Evolutionary conservation across 371 early-diverging fungal species (phyloP).

Genomic region (Lichtheimia ornata): DNA sequence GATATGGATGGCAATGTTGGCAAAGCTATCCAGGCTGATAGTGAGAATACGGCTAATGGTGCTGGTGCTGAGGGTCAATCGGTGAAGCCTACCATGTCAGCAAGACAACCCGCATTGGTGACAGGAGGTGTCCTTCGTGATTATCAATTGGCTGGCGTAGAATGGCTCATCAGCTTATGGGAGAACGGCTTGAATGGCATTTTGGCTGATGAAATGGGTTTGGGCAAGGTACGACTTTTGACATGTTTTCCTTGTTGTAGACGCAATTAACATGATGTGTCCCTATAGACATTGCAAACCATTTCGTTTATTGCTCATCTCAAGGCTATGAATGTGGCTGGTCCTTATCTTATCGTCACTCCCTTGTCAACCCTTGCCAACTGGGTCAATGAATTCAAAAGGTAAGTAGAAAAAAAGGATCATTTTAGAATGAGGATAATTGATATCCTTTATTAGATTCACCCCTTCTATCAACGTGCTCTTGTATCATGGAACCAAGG

Average conservation of each 20-base stretch:
- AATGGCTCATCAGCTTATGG: slow-evolving; percentile 97
- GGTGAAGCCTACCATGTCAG: slow-evolving; percentile 45
- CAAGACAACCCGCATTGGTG: slow-evolving; percentile 78
- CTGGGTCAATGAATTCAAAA: slow-evolving; percentile 95
- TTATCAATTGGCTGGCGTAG: slow-evolving; percentile 96
- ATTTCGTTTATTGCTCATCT: slow-evolving; percentile 90
- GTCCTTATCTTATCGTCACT: slow-evolving; percentile 94
- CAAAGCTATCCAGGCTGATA: slow-evolving; percentile 38
- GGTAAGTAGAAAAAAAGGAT: slow-evolving; percentile 42
- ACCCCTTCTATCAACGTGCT: slow-evolving; percentile 87
- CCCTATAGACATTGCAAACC: slow-evolving; percentile 89
- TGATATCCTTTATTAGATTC: slow-evolving; percentile 51
- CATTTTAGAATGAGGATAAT: too few relatives aligned
- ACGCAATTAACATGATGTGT: neutral
- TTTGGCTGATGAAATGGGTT: slow-evolving; percentile 98
- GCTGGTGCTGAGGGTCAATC: slow-evolving; percentile 4
- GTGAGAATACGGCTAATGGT: slow-evolving; percentile 2
- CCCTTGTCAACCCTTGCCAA: slow-evolving; percentile 97
- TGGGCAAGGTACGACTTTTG: slow-evolving; percentile 74
- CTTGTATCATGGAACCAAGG: slow-evolving; percentile 87
- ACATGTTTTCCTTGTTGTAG: too few relatives aligned
- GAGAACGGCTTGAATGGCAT: slow-evolving; percentile 98
- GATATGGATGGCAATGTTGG: slow-evolving; percentile 30
- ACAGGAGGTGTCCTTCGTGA: slow-evolving; percentile 87
- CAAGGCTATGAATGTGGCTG: slow-evolving; percentile 82